Evolutionary conservation across 2,329 filamentous ascomycete species (phyloP).

Genomic region (Arthrobotrys conoides): DNA sequence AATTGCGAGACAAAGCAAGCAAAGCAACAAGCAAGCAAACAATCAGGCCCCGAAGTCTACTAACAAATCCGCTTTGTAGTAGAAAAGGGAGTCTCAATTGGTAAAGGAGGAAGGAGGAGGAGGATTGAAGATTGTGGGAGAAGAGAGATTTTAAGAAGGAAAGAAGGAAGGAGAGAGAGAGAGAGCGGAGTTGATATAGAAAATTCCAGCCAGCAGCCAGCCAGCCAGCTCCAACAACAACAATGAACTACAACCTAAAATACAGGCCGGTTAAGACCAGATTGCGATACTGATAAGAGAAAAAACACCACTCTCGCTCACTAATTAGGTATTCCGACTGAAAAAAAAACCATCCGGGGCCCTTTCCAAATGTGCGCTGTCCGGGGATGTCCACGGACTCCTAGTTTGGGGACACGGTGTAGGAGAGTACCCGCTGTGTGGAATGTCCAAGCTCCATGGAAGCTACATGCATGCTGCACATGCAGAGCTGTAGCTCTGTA

Average conservation of each 20-base stretch:
- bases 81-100: constrained; percentile 24
- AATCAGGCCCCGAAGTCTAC: constrained; percentile 18
- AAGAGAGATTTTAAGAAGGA: not conserved
- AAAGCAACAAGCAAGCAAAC: not conserved
- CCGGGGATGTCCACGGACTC: constrained; percentile 33
- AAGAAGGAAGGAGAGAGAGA: not conserved
- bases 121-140: not conserved
- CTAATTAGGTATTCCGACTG: not conserved
- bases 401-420: constrained; percentile 39
- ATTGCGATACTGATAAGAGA: constrained; percentile 58
- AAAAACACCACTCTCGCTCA: not conserved
- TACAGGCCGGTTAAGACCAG: constrained; percentile 38
- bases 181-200: constrained; percentile 53
- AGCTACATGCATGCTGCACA: constrained; percentile 40
- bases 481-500: not conserved
- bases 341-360: not conserved
- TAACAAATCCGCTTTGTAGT: not conserved
- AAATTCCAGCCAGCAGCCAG: not conserved
- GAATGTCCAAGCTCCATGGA: constrained; percentile 46
- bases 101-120: not conserved
- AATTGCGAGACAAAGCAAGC: not conserved
- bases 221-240: constrained; percentile 7
- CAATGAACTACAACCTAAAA: constrained; percentile 1
- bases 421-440: constrained; percentile 7
- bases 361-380: not conserved